Evolutionary conservation across 2,329 filamentous ascomycete genomes (phyloP).

Genomic region (Exophiala xenobiotica): DNA sequence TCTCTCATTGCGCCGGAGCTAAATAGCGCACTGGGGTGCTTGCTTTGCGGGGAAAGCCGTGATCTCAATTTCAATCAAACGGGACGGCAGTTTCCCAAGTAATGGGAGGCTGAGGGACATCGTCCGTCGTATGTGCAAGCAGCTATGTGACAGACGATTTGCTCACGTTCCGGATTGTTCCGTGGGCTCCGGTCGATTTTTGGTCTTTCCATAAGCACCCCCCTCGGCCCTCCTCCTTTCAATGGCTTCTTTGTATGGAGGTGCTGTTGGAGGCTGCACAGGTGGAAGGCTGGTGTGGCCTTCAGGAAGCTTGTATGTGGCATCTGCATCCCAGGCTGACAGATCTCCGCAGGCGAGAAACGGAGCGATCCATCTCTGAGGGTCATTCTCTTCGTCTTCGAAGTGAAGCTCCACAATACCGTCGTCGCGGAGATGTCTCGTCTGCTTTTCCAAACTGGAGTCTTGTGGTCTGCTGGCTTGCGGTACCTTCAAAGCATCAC

Average conservation of each 20-base stretch:
- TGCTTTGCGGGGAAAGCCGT: too few relatives aligned
- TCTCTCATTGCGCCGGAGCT: too few relatives aligned
- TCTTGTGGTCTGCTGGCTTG: conserved; percentile 27
- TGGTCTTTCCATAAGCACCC: conserved; percentile 74
- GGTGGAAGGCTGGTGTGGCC: conserved; percentile 86
- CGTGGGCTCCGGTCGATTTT: conserved; percentile 31
- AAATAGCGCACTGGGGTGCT: too few relatives aligned
- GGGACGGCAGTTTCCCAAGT: too few relatives aligned
- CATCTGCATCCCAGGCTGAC: conserved; percentile 92
- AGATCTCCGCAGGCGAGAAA: conserved; percentile 98
- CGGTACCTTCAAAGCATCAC: conserved; percentile 36
- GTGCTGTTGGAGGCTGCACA: conserved; percentile 91
- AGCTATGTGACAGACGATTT: too few relatives aligned
- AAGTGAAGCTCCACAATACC: conserved; percentile 37
- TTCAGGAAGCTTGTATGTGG: conserved; percentile 80
- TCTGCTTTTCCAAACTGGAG: conserved; percentile 20
- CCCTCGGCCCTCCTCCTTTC: conserved; percentile 76
- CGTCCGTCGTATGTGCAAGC: too few relatives aligned
- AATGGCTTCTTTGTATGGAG: conserved; percentile 87
- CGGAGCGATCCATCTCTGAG: conserved; percentile 75
- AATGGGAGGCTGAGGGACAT: too few relatives aligned
- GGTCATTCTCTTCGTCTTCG: conserved; percentile 43
- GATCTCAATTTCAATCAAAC: too few relatives aligned
- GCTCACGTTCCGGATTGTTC: conserved; percentile 2
- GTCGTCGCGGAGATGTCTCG: conserved; percentile 36